Percentiles rank a stretch among this genome's conserved stretches.
These are phyloP conservation scores for Thermoascus crustaceus DNA, from an alignment of 2,329 filamentous ascomycete genomes.

Conservation along the genomic window DNA sequence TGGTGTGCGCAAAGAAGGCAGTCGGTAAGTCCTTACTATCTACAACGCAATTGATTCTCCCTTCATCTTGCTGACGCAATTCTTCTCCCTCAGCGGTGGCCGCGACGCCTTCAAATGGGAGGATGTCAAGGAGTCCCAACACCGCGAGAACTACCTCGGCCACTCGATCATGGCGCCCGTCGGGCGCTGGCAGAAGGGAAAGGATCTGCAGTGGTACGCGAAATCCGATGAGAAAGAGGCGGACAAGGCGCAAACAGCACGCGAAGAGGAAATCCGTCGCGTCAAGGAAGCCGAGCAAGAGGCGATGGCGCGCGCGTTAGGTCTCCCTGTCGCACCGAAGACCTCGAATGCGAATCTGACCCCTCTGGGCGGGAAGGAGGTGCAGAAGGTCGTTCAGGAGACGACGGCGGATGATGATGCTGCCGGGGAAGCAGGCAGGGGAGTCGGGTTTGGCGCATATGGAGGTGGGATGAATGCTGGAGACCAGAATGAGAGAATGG, in stretches of 20 bases:
- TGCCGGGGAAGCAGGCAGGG: conserved; percentile 19
- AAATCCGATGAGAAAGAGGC: conserved; percentile 47
- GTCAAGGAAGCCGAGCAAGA: conserved; percentile 92
- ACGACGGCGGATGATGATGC: conserved; percentile 24
- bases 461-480: conserved; percentile 23
- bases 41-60: neutral
- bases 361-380: conserved; percentile 55
- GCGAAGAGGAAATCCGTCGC: conserved; percentile 67
- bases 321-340: conserved; percentile 59
- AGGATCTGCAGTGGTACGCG: conserved; percentile 59
- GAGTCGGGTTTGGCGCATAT: conserved; percentile 27
- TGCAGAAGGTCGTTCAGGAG: conserved; percentile 46
- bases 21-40: conserved; percentile 44
- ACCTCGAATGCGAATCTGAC: conserved; percentile 55
- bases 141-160: conserved; percentile 85
- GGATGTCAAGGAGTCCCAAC: conserved; percentile 75
- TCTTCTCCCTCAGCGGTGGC: conserved; percentile 58
- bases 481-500: conserved; percentile 23
- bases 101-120: conserved; percentile 92
- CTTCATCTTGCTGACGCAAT: conserved; percentile 6
- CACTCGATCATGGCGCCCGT: conserved; percentile 89
- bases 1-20: conserved; percentile 81
- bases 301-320: conserved; percentile 74
- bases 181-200: conserved; percentile 80
- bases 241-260: conserved; percentile 46